Base-by-base conservation (phyloP, 345 rosid genomes). In the Carallia pectinifolia region DNA sequence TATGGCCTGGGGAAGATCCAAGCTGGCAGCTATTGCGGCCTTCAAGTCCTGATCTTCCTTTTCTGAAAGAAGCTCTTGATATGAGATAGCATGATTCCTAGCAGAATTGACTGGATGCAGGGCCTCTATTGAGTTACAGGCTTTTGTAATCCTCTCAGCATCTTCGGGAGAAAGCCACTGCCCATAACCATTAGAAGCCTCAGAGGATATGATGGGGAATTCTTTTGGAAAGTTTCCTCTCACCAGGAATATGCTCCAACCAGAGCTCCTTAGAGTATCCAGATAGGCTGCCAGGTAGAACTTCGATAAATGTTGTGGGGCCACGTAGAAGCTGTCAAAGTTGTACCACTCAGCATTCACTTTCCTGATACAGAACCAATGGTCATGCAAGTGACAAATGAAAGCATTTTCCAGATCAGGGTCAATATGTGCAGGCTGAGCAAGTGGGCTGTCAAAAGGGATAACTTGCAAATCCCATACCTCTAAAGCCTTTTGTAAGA, bases 201-300 rank as follows among this genome's bases (percentile, higher is more conserved):
- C 23, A 23, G 23, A 23, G 23, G 23, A 81, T 3, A 88, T 71
- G 62, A 90, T 84, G 8, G 89, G 94, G 62, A 84, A 92, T 79
- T 92, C 97, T 70, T 78, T 88, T 0, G 97, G 96, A 81, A 92
- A 92, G 77, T 85, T 92, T 44, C 99, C 99, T 77, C 92, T 81
- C 62, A 90, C 99, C 31, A 89, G 63, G 84, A 95, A 92, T 66
- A 89, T 92, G 76, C 96, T 95, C 99, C 97, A 95, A 15, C 99
- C 96, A 6, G 79, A 82, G 84, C 97, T 88, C 68, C 85, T 90
- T 33, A 95, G 82, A 30, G 99, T 84, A 80, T 95, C 96, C 13
- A 90, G 81, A 68, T 82, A 92, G n/a, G 97, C 99, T 9, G 96
- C 84, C 64, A 95, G 90, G 81, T 87, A 92, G 72, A 95, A 95